Base-by-base conservation (phyloP, 179 eudicot species). In the Beta corolliflora region DNA sequence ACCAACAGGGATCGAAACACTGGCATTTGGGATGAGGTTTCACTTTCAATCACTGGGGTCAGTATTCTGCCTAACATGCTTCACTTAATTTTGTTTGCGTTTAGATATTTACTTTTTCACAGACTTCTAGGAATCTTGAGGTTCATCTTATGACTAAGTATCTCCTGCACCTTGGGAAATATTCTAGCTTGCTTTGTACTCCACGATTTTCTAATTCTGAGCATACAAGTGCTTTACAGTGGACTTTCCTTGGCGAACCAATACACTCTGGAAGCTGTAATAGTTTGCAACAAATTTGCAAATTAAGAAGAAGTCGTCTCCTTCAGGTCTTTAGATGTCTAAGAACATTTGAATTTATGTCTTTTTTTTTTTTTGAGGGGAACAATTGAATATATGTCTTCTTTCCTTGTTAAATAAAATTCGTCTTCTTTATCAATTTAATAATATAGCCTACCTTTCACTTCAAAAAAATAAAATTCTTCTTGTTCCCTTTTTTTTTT, bases 11-110 rank as follows among this genome's bases (percentile, higher is more conserved):
- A 97, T 87, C 87, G 99, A 84, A 97, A 97, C 86, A 97, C 99
- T 86, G 99, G 99, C 80, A 94, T 97, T 84, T 97, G 99, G 99
- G 99, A 97, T 81, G 98, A 94, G 87, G 98, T 97, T 65, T 97
- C 98, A 73, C 84, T 94, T 84, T 80, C 91, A 75, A 88, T 93
- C 77, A 89, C 93, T 53, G 99, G 99, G 97, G 99, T 96, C 78
- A 85, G 97, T 87, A 81, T 55, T 52, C 55, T 55, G 29, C 55
- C 70, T 71, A 72, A 77, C 15, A 55, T 63, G 10, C 76, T 61
- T 54, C 23, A 41, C 19, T 25, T 70, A 6, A 55, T 73, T 58
- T 12, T 58, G 64, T 60, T 9, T 25, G 10, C 10, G n/a, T 65
- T 13, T 21, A 54, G 21, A 14, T 58, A 36, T 25, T 56, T 71